phyloP scores from a whole-genome alignment of 1,284 basidiomycete species.

The Leccinum angustisporum region DNA sequence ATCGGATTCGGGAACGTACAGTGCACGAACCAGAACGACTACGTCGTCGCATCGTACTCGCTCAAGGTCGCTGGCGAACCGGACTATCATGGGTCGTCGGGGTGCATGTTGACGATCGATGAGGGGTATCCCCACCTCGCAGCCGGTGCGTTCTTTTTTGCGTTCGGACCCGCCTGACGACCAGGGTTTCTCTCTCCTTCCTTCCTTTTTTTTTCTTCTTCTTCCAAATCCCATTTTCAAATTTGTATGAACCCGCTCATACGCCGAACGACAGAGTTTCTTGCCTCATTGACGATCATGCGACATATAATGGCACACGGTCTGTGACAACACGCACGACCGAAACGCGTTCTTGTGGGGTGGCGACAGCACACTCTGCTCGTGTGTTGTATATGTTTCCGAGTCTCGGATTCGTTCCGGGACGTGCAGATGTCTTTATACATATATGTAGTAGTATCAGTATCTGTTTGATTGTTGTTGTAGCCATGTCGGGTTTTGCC shows the following conservation, averaged over 20 bases:
- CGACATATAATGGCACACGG: conserved; percentile 58
- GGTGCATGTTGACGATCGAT: conserved; percentile 61
- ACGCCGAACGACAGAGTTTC: conserved; percentile 44
- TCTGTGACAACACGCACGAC: conserved; percentile 29
- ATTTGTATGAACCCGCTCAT: conserved; percentile 3
- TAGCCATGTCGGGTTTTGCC: conserved; percentile 6
- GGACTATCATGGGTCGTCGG: conserved; percentile 51
- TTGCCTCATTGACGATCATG: conserved; percentile 63
- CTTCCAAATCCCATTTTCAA: neutral
- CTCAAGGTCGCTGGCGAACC: conserved; percentile 57
- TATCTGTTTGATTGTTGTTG: neutral
- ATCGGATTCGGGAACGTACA: conserved; percentile 23
- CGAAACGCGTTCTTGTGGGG: conserved; percentile 15
- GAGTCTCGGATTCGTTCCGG: neutral
- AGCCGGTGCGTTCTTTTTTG: conserved; percentile 39
- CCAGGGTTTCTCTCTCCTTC: neutral
- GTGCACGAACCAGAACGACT: conserved; percentile 53
- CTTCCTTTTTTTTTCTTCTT: neutral
- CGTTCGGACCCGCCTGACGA: neutral
- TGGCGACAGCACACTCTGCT: neutral
- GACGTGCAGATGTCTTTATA: conserved; percentile 12
- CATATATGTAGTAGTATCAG: neutral
- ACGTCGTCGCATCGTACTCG: conserved; percentile 58
- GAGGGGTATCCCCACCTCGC: conserved; percentile 56
- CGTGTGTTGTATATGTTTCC: neutral